Base-by-base conservation (phyloP, 495 filamentous ascomycete genomes). In the Penicillium tannophilum region DNA sequence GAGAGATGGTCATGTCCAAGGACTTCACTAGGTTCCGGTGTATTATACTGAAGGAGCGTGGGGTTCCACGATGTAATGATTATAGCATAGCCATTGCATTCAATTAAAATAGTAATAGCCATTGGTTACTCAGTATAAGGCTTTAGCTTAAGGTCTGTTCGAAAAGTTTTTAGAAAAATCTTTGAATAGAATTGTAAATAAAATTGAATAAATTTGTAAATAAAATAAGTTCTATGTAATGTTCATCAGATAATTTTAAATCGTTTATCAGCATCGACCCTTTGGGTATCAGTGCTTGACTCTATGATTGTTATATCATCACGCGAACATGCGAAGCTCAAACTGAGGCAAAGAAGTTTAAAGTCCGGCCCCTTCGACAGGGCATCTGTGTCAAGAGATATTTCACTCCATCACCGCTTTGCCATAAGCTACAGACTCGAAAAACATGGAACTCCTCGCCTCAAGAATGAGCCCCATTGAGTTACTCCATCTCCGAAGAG, bases 401-500 rank as follows among this genome's bases (percentile, higher is more conserved):
- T 23, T 23, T 23, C 20, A 23, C 33, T 19, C 62, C 47, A 58
- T 63, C 74, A 73, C 80, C 79, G 78, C 79, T 83, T 85, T 86
- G 68, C 79, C 72, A 85, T 86, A 86, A 86, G 84, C 84, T 84
- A 85, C 83, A 80, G 84, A 87, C 79, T 76, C 76, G 76, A 69
- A 67, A 66, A 66, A 66, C 66, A 74, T 63, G 54, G 81, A 82
- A 85, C 90, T 87, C 90, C 93, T 97, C 92, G 92, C 89, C 86
- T 90, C 94, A 90, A 97, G 91, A 97, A 96, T 98, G 91, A 97
- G 94, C 94, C 94, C 94, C 94, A 96, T 98, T 92, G 91, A 96
- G 94, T 97, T 93, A 95, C 90, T 85, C 70, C 72, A 69, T 52
- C 50, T 55, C 45, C 20, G 20, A 23, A 23, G 20, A 61, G 65